These are phyloP conservation scores for Suhomyces sp. DNA, from an alignment of 805 yeast species.

Conservation along the genomic window DNA sequence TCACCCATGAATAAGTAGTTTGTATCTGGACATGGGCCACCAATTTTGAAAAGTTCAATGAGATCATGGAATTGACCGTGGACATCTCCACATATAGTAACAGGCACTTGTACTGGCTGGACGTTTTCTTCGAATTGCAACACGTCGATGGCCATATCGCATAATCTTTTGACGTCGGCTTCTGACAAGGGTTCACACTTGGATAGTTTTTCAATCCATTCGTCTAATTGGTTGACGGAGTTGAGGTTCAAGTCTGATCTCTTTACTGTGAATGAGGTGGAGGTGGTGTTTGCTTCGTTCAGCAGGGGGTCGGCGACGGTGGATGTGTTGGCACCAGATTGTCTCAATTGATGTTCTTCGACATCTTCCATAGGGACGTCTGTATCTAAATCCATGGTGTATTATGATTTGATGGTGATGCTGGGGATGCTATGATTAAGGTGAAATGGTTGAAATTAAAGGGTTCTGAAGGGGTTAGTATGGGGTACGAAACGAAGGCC, in stretches of 20 bases:
- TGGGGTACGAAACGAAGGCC: no score
- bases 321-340: conserved; percentile 7
- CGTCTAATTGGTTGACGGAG: conserved; percentile 70
- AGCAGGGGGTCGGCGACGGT: conserved; percentile 14
- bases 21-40: conserved; percentile 57
- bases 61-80: conserved; percentile 96
- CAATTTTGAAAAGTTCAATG: conserved; percentile 89
- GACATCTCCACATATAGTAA: conserved; percentile 95
- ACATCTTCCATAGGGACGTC: conserved; percentile 88
- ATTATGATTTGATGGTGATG: no score
- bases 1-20: conserved; percentile 54
- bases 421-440: no score
- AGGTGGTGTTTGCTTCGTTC: conserved; percentile 8
- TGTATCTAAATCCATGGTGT: conserved; percentile 69
- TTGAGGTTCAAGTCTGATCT: conserved; percentile 29
- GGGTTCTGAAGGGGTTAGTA: no score
- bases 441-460: no score
- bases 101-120: conserved; percentile 93
- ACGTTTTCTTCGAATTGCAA: conserved; percentile 90
- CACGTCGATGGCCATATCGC: conserved; percentile 90
- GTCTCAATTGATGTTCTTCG: conserved; percentile 40
- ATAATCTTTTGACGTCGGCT: conserved; percentile 72
- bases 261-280: conserved; percentile 26
- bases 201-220: conserved; percentile 79
- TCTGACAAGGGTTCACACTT: conserved; percentile 82